phyloP scores from a whole-genome alignment of 371 early-diverging fungal genomes.

The Dichotomocladium elegans region DNA sequence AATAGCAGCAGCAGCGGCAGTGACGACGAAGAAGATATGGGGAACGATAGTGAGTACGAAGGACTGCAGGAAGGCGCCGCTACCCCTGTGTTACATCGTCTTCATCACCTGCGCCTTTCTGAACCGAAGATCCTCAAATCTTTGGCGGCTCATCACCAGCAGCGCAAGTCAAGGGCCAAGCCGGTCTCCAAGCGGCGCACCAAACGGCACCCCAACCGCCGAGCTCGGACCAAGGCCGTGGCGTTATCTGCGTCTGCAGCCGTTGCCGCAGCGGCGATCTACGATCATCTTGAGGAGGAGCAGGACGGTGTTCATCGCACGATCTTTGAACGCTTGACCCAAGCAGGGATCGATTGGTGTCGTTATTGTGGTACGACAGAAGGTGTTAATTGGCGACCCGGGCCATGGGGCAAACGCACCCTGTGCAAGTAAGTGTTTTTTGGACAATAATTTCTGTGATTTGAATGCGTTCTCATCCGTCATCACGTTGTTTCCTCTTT shows the following conservation, averaged over 20 bases:
- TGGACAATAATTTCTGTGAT: neutral
- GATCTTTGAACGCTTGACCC: constrained; percentile 41
- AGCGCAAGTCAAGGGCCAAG: neutral
- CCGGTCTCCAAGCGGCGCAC: constrained; percentile 10
- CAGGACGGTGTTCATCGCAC: constrained; percentile 8
- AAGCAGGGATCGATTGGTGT: constrained; percentile 61
- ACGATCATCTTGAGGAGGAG: constrained; percentile 1
- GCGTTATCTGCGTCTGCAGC: too few relatives aligned
- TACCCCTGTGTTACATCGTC: constrained; percentile 4
- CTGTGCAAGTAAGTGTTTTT: constrained; percentile 60
- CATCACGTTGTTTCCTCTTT: neutral
- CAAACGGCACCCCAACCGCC: constrained; percentile 4
- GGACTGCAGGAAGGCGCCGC: neutral
- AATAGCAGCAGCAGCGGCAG: too few relatives aligned
- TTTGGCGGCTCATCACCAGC: neutral
- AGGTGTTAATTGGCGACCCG: constrained; percentile 73
- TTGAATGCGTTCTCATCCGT: neutral
- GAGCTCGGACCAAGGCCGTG: constrained; percentile 1
- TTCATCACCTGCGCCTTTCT: constrained; percentile 3
- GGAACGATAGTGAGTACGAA: neutral
- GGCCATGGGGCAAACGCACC: constrained; percentile 77
- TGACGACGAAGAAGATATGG: constrained; percentile 1
- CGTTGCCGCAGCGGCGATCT: neutral
- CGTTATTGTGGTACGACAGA: constrained; percentile 76
- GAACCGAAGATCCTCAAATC: neutral